Base-by-base conservation (phyloP, 208 protist genomes). In the Trypanosomatidae sp. region DNA sequence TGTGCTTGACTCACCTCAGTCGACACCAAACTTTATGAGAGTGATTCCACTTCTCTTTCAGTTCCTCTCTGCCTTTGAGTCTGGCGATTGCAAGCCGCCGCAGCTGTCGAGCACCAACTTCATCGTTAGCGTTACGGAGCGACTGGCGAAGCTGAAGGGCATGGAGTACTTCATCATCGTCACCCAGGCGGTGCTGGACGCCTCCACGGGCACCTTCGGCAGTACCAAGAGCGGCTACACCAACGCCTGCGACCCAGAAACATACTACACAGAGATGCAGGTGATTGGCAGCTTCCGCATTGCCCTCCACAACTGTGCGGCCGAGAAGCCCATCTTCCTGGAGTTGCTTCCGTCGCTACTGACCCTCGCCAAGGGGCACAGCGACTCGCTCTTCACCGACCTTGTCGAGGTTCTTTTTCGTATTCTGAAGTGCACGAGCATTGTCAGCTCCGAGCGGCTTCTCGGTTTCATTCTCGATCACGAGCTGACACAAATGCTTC, bases 271-370 rank as follows among this genome's bases (percentile, higher is more conserved):
- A 1, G 64, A 77, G 44, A 87, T 69, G 43, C 69, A 78, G 44
- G 74, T 87, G 53, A 65, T 86, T 19, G 87, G 89, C 56, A 80
- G 53, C 67, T 87, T 93, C 59, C 77, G 77, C 52, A 36, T 93
- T 8, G 70, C 73, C 12, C 58, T 77, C 36, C 58, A 73, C 36
- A 89, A 91, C 69, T 92, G 79, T 66, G 83, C 80, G 19, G 88
- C 88, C 33, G 83, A 88, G 62, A 93, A 94, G 73, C 82, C 89
- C 13, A 75, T 93, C 13, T 96, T 96, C 71, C 79, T 96, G 17
- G 85, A 92, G 49, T 62, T 96, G 12, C 43, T 96, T 39, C 89
- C 91, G 19, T 56, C 88, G 25, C 75, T 93, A 15, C 77, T 90
- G 52, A 49, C 46, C 44, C 78, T 81, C 66, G 82, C 81, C n/a